Evolutionary conservation across 805 yeast genomes (phyloP), one percentile per base, ranked within the genome.

Genomic region (Yarrowia deformans): DNA sequence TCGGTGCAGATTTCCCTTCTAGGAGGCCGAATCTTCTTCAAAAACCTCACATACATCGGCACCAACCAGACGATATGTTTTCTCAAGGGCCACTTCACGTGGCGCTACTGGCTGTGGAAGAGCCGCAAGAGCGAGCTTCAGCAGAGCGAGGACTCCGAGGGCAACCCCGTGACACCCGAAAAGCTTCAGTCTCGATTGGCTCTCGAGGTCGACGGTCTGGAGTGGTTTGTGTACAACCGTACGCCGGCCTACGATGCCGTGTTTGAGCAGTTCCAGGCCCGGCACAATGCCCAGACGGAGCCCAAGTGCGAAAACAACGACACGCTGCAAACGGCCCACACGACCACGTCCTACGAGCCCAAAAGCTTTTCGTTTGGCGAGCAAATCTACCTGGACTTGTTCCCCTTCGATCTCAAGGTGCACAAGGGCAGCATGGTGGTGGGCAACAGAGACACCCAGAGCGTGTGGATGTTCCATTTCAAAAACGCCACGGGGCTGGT

Each of bases 71-170:
- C 97, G 1, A 75, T 91, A 0, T 85, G 91, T 10, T 82, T 90
- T 0, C 83, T 90, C 35, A 88, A 88, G 70, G 90, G 94, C 1
- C 85, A 87, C 73, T 75, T 94, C 35, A 90, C 97, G 0, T 95
- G 98, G 98, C 79, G 96, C 70, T 94, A 92, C 77, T 95, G 98
- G 98, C 80, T 91, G 66, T 79, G 81, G 4, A 72, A 79, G 40
- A 81, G 84, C 13, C 76, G 87, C 67, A 80, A 79, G 45, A 78
- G 81, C 64, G 74, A 68, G 46, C 52, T 72, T 12, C 66, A 69
- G 34, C 63, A 39, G 34, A 40, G 48, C 18, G 35, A 40, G 13
- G 66, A 63, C 42, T 16, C 72, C 35, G 72, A 76, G 2, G 69
- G 71, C 18, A 70, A 68, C 29, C 29, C 2, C 32, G 75, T 74